phyloP scores from a whole-genome alignment of 225 moss, liverwort and hornwort genomes.

The Asterella californica region DNA sequence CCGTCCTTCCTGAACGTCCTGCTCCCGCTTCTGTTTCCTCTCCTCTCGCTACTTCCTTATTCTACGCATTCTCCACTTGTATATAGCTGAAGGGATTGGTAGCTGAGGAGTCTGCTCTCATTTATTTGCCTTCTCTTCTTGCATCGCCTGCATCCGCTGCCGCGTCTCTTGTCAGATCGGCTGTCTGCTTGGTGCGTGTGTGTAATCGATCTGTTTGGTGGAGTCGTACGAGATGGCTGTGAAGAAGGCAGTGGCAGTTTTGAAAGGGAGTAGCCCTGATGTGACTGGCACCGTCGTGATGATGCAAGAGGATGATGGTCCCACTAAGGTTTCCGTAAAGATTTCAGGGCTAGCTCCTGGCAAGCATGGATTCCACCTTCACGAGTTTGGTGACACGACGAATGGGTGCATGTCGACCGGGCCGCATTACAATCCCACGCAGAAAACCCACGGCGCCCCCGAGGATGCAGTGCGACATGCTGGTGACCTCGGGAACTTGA shows the following conservation, averaged over 20 bases:
- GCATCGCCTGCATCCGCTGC: neutral
- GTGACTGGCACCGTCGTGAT: constrained; percentile 68
- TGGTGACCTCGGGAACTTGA: constrained; percentile 76
- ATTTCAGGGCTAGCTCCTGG: constrained; percentile 66
- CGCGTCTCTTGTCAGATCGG: neutral
- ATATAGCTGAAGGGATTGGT: neutral
- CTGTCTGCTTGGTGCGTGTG: neutral
- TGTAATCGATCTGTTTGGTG: neutral
- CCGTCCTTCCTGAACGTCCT: neutral
- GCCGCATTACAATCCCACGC: constrained; percentile 62
- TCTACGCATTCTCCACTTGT: neutral
- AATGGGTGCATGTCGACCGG: constrained; percentile 80
- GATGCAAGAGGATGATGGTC: constrained; percentile 65
- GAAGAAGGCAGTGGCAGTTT: constrained; percentile 80
- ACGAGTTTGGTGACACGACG: constrained; percentile 78
- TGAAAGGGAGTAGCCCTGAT: constrained; percentile 54
- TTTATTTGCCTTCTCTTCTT: neutral
- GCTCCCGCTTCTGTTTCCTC: neutral
- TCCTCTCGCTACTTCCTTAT: too few relatives aligned
- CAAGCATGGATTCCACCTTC: constrained; percentile 86
- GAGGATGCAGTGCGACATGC: constrained; percentile 61
- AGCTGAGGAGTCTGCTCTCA: neutral
- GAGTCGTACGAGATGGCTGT: constrained; percentile 28
- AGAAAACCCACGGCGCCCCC: constrained; percentile 66
- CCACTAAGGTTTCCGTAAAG: constrained; percentile 67